Conservation (phyloP, 1,284 basidiomycete species). For the Moesziomyces parantarcticus region DNA sequence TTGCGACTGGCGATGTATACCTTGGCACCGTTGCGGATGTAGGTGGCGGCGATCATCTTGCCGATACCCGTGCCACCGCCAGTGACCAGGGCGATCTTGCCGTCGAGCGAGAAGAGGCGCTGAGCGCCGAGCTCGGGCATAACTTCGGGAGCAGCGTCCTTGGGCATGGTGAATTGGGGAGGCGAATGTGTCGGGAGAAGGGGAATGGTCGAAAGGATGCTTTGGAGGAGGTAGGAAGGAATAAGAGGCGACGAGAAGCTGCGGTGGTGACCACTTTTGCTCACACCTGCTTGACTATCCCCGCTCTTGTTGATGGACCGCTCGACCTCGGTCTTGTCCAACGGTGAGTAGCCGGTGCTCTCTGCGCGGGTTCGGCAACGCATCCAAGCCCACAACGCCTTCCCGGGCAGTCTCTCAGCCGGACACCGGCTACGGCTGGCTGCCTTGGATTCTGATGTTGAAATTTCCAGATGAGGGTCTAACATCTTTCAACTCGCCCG, state of each 20-base stretch:
- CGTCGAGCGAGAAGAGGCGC: slow-evolving; percentile 79
- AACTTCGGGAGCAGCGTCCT: slow-evolving; percentile 62
- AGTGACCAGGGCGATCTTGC: slow-evolving; percentile 79
- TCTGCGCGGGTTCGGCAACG: neutral
- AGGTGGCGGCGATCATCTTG: slow-evolving; percentile 78
- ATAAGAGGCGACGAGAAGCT: neutral
- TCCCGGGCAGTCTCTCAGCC: too few species aligned
- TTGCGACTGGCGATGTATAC: slow-evolving; percentile 88
- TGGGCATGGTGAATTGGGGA: slow-evolving; percentile 52
- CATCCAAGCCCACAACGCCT: neutral
- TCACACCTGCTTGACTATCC: too few species aligned
- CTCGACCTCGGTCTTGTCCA: slow-evolving; percentile 4
- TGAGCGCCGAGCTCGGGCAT: slow-evolving; percentile 73
- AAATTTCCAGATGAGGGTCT: neutral
- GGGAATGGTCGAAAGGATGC: neutral
- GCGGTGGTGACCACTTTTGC: neutral
- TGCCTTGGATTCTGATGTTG: too few species aligned
- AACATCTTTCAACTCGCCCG: neutral
- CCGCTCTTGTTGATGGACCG: neutral
- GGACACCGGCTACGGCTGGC: slow-evolving; percentile 1
- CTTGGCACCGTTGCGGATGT: slow-evolving; percentile 80
- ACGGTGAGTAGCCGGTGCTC: slow-evolving; percentile 11
- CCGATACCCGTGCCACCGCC: slow-evolving; percentile 73
- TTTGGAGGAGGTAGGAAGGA: neutral
- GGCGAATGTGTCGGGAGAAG: neutral